phyloP scores from a whole-genome alignment of 768 basidiomycete genomes.

The Macrolepiota fuliginosa region DNA sequence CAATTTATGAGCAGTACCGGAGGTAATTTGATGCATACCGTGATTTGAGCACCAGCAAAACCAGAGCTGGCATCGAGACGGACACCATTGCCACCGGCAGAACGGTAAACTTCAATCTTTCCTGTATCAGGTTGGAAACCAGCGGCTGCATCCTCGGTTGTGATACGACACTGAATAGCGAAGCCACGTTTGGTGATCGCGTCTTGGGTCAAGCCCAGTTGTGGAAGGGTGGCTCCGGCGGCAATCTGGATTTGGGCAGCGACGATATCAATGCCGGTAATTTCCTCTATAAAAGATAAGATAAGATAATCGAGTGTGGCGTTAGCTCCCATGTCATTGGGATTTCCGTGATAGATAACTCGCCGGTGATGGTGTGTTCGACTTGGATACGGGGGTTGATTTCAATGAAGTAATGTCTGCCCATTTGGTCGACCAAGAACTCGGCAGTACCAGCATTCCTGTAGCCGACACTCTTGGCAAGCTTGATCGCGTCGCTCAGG shows the following conservation, averaged over 20 bases:
- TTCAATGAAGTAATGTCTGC: conserved; percentile 98
- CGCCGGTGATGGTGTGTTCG: conserved; percentile 98
- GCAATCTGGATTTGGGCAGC: conserved; percentile 99
- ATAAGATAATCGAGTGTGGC: background rate
- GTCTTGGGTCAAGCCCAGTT: conserved; percentile 94
- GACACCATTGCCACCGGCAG: conserved; percentile 97
- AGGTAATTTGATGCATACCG: conserved; percentile 45
- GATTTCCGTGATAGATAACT: background rate
- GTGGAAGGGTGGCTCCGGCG: conserved; percentile 94
- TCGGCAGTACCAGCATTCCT: conserved; percentile 98
- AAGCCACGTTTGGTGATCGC: conserved; percentile 95
- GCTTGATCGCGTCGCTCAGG: conserved; percentile 86
- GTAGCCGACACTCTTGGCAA: conserved; percentile 92
- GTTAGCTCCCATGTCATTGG: background rate
- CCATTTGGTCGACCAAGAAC: conserved; percentile 96
- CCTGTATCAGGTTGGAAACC: conserved; percentile 98
- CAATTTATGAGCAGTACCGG: background rate
- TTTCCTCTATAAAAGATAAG: conserved; percentile 71
- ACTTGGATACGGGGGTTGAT: conserved; percentile 99
- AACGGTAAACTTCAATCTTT: conserved; percentile 98
- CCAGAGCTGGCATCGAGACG: conserved; percentile 96
- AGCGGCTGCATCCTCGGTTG: conserved; percentile 92
- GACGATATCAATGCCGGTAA: conserved; percentile 98
- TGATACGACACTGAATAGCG: conserved; percentile 98
- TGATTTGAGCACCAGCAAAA: conserved; percentile 98